Evolutionary conservation across 164 flowering plant species (phyloP).

Genomic region (Nelumbo lutea): DNA sequence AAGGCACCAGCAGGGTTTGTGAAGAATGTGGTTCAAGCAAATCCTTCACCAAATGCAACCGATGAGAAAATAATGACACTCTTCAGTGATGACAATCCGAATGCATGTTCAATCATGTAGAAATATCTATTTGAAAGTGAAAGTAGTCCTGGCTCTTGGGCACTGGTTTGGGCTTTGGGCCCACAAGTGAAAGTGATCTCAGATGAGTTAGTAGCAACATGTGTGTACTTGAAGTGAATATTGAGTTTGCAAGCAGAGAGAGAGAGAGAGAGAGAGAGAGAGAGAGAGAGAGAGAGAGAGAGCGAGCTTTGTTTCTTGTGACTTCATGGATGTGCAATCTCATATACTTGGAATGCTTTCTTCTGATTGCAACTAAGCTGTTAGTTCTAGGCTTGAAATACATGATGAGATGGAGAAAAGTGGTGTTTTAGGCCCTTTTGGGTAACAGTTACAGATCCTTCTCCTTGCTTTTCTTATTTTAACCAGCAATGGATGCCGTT

Average conservation of each 20-base stretch:
- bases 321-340: neutral
- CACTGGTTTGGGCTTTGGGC: neutral
- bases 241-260: neutral
- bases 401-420: neutral
- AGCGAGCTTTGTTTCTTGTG: neutral
- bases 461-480: too few species aligned
- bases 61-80: slow-evolving; percentile 39
- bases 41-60: slow-evolving; percentile 29
- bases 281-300: neutral
- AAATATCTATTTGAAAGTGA: neutral
- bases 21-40: slow-evolving; percentile 41
- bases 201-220: neutral
- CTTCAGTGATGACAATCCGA: slow-evolving; percentile 72
- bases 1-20: slow-evolving; percentile 70
- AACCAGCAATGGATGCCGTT: too few species aligned
- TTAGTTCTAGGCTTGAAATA: too few species aligned
- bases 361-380: neutral
- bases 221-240: neutral
- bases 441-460: too few species aligned
- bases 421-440: neutral
- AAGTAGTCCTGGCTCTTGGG: neutral
- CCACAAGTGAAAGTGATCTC: neutral
- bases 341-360: neutral
- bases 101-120: slow-evolving; percentile 72
- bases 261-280: neutral